A percentile compares a stretch with the other conserved stretches of the same genome.
Evolutionary conservation across 257 asterid species (phyloP).

Genomic region (Salvia splendens): DNA sequence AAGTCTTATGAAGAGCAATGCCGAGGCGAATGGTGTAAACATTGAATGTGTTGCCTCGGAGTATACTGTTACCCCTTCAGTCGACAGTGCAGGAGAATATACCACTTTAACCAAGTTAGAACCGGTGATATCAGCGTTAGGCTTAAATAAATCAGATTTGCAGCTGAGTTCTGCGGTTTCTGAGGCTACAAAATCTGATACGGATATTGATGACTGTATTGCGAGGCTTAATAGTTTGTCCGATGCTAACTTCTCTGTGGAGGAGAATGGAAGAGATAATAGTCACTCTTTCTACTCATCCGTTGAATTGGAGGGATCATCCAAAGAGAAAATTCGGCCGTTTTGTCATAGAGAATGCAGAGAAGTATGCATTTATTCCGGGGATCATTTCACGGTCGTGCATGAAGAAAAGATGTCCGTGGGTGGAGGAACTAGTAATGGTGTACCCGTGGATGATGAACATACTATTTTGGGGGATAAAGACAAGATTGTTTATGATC

Average conservation of each 20-base stretch:
- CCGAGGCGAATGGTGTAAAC: constrained; percentile 34
- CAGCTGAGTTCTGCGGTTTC: constrained; percentile 32
- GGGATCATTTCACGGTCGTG: constrained; percentile 30
- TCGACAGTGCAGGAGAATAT: constrained; percentile 35
- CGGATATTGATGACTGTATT: constrained; percentile 30
- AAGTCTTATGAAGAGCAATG: not conserved
- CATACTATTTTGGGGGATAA: constrained; percentile 23
- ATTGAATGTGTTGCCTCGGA: constrained; percentile 34
- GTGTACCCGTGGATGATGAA: constrained; percentile 9
- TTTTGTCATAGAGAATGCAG: constrained; percentile 22
- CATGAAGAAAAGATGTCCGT: constrained; percentile 33
- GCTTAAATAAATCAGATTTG: constrained; percentile 30
- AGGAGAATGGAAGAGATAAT: constrained; percentile 29
- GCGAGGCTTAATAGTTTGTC: constrained; percentile 31
- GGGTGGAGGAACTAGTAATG: constrained; percentile 29
- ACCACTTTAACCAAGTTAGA: constrained; percentile 30
- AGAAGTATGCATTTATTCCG: constrained; percentile 27
- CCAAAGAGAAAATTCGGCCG: constrained; percentile 22
- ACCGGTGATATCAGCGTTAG: constrained; percentile 21
- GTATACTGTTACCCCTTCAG: constrained; percentile 29
- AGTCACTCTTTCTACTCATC: constrained; percentile 20
- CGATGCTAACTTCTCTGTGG: constrained; percentile 19
- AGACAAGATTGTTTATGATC: constrained; percentile 30
- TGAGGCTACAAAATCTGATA: constrained; percentile 34
- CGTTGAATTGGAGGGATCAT: constrained; percentile 26